Base-by-base conservation (phyloP, 1,284 basidiomycete species). In the Moesziomyces sp. region DNA sequence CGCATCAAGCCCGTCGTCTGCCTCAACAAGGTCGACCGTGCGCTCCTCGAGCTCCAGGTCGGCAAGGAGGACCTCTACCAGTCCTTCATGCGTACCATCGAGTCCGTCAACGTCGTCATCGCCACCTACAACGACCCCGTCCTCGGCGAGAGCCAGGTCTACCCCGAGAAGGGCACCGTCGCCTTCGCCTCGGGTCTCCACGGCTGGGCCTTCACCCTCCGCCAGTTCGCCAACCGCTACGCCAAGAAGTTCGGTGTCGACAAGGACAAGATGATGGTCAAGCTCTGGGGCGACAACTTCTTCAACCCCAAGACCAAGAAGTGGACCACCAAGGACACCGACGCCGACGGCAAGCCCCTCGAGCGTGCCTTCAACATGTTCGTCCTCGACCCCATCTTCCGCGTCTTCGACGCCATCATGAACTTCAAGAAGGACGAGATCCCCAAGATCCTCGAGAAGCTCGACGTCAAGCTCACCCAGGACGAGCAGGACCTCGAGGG, bases 11-110 rank as follows among this genome's bases (percentile, higher is more conserved):
- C 97, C 81, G 96, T 99, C 84, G 91, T 98, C 84, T 91, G 97
- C 88, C 95, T 99, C 88, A 99, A 99, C 91, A 99, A 99, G 90
- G 95, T 99, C 84, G 97, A 99, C 88, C 96, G 97, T 86, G 97
- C 97, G 67, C 90, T 99, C 57, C 93, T 99, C 83, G 97, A 99
- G 88, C 91, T 99, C 68, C 97, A 99, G 87, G 93, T 98, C 78
- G 88, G 89, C 85, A 98, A 99, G 88, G 97, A 99, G 86, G 91
- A 93, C 81, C 91, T 99, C 64, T 99, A 91, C 89, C 97, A 98
- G 87, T 93, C 93, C 58, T 99, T 99, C 92, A 90, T 89, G 82
- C 93, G 97, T 86, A 99, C 97, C 75, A 91, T 99, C 85, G 96
- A 99, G 88, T 93, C 89, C 73, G 96, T 97, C 74, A 99, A 99